Conservation (phyloP, 202 grass and related monocot genomes). For the Bolboschoenoplectus hybrid region DNA sequence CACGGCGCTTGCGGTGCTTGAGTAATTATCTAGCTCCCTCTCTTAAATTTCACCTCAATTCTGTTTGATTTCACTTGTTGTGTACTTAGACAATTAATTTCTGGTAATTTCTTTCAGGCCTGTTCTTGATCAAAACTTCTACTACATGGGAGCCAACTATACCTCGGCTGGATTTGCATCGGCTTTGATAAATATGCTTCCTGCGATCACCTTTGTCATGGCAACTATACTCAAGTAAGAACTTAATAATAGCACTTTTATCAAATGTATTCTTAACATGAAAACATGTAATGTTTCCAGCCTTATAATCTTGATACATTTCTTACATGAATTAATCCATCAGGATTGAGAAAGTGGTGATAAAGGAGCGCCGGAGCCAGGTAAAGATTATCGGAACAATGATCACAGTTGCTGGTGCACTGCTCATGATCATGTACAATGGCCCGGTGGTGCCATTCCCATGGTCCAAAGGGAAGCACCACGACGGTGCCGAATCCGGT, state of each 20-base stretch:
- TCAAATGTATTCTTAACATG: background rate
- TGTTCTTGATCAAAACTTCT: slow-evolving; percentile 90
- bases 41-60: background rate
- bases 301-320: background rate
- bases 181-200: slow-evolving; percentile 80
- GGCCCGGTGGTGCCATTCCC: slow-evolving; percentile 72
- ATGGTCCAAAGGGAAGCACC: slow-evolving; percentile 58
- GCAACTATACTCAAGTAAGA: slow-evolving; percentile 57
- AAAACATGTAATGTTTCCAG: background rate
- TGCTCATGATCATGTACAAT: slow-evolving; percentile 90
- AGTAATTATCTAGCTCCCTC: slow-evolving; percentile 47
- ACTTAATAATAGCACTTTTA: background rate
- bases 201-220: slow-evolving; percentile 74
- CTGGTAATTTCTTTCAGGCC: slow-evolving; percentile 49
- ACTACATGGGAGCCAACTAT: slow-evolving; percentile 66
- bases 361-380: slow-evolving; percentile 74
- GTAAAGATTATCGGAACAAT: slow-evolving; percentile 74
- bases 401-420: slow-evolving; percentile 61
- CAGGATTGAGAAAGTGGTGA: slow-evolving; percentile 72
- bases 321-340: slow-evolving; percentile 13
- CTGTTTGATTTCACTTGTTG: background rate
- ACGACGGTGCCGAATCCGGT: background rate
- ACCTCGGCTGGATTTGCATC: slow-evolving; percentile 76
- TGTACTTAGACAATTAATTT: background rate
- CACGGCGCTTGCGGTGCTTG: slow-evolving; percentile 63